These are phyloP conservation scores for Nigrograna mackinnonii DNA, from an alignment of 2,329 filamentous ascomycete genomes.

Conservation along the genomic window DNA sequence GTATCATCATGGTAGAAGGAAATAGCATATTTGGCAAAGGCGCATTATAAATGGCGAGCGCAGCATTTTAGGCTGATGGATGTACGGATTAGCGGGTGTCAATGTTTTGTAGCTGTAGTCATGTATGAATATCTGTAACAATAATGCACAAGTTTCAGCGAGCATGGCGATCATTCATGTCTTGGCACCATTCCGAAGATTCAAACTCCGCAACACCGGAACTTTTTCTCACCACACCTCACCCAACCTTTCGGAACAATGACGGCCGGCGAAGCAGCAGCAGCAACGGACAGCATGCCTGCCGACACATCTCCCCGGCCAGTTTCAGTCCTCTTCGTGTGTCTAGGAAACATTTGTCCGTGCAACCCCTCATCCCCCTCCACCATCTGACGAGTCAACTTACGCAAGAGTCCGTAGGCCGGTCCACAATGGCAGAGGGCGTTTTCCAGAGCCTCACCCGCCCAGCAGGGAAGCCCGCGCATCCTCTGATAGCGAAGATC, in stretches of 20 bases:
- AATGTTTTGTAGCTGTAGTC: too few relatives aligned
- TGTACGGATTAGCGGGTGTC: too few relatives aligned
- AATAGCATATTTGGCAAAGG: too few relatives aligned
- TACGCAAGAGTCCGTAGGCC: constrained; percentile 44
- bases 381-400: constrained; percentile 2
- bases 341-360: constrained; percentile 91
- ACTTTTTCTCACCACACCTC: background rate
- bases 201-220: background rate
- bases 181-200: background rate
- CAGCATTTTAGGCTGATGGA: too few relatives aligned
- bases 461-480: constrained; percentile 51
- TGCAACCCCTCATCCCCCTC: constrained; percentile 8
- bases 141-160: background rate
- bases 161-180: background rate
- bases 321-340: constrained; percentile 87
- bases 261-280: constrained; percentile 2
- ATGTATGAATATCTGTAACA: background rate
- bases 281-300: constrained; percentile 1
- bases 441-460: constrained; percentile 76
- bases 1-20: too few relatives aligned
- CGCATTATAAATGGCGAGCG: too few relatives aligned
- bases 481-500: constrained; percentile 65
- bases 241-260: background rate
- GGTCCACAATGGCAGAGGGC: constrained; percentile 93
- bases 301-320: constrained; percentile 18